Base-by-base conservation (phyloP, 208 protist species). In the Leishmania amazonensis region DNA sequence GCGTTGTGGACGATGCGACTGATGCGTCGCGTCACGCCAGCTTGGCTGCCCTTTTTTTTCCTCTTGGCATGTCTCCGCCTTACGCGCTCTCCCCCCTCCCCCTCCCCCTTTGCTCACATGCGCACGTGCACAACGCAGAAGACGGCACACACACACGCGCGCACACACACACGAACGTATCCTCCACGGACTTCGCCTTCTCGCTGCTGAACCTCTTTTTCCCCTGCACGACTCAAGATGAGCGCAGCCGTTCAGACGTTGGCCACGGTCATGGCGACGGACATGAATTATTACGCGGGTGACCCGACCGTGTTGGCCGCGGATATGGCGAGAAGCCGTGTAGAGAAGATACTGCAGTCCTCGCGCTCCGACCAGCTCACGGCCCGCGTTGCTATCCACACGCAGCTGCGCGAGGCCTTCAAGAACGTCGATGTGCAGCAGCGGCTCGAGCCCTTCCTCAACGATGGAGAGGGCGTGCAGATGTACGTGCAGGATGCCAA, bases 271-370 rank as follows among this genome's bases (percentile, higher is more conserved):
- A 87, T 95, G 79, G 85, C 93, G 40, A 91, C 90, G 24, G 91
- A 94, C 81, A 92, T 92, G 87, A 93, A 87, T 70, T 91, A 93
- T 82, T 95, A 97, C 81, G 93, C 93, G 8, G 91, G 91, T 58
- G 90, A 95, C 76, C 91, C 93, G 2, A 82, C 86, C 28, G 19
- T 94, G 3, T 82, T 97, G 53, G 83, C 80, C 42, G 83, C 68
- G n/a, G 78, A 90, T 31, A 81, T 83, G 54, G 93, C 93, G 68
- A 87, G 84, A 40, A 76, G 87, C 58, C 89, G 88, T 31, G 78
- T 95, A 19, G 80, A 86, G 53, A 79, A 85, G 24, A 73, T 94
- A 5, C 86, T 97, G 11, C 76, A 90, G 42, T 91, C 88, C 35
- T 81, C 89, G 21, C 85, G 88, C 57, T 84, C 83, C 47, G 90